A percentile compares a stretch with the other conserved stretches of the same genome.
These are phyloP conservation scores for Stagonosporopsis cucurbitacearum DNA, from an alignment of 2,329 filamentous ascomycete species.

Conservation along the genomic window DNA sequence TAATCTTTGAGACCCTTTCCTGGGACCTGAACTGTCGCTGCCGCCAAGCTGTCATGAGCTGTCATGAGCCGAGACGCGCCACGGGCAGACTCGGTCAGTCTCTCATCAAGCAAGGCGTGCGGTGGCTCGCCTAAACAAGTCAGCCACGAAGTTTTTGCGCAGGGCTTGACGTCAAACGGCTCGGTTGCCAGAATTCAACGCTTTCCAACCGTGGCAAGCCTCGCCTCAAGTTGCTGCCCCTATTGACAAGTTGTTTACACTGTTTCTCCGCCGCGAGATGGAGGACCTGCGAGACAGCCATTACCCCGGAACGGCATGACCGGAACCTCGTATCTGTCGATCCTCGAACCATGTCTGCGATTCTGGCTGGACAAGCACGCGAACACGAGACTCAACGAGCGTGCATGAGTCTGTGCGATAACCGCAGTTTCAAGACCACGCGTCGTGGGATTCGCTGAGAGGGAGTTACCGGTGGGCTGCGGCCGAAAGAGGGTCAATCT, in stretches of 20 bases:
- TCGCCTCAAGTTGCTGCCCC: not conserved
- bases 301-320: slow-evolving; percentile 1
- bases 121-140: not conserved
- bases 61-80: not conserved
- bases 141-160: not conserved
- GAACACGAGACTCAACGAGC: slow-evolving; percentile 6
- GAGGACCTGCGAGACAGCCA: not conserved
- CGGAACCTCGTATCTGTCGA: slow-evolving; percentile 10
- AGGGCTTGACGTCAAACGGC: not conserved
- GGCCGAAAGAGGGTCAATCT: slow-evolving; percentile 2
- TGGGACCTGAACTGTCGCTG: not conserved
- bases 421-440: slow-evolving; percentile 11
- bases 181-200: not conserved
- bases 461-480: slow-evolving; percentile 8
- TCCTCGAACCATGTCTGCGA: not conserved
- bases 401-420: not conserved
- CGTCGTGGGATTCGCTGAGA: slow-evolving; percentile 6
- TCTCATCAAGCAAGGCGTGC: not conserved
- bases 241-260: not conserved
- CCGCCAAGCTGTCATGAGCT: not conserved
- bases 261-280: not conserved
- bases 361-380: slow-evolving; percentile 4
- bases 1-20: not conserved
- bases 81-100: not conserved
- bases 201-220: not conserved